Base-by-base conservation (phyloP, 2,329 filamentous ascomycete species). In the Apiospora koreana region DNA sequence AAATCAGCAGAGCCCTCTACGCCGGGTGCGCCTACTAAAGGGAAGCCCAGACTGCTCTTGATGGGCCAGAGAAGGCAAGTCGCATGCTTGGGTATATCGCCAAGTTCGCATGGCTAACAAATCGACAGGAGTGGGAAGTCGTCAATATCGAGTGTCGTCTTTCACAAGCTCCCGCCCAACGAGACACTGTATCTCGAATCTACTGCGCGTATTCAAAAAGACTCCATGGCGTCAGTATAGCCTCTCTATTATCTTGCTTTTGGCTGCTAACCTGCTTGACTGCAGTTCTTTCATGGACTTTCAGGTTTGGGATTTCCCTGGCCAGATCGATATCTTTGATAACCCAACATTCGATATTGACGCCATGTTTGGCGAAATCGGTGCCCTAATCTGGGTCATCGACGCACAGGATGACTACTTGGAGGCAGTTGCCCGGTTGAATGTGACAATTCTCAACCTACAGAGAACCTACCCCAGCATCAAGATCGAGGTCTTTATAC, bases 371-470 rank as follows among this genome's bases (percentile, higher is more conserved):
- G 93, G 94, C 75, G 94, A 95, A 78, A 94, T 97, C 21, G 96
- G 96, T 25, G 95, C 96, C 18, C 86, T 99, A 18, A 97, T 99
- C 73, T 99, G 96, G 95, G 95, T 99, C 71, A 97, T 99, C 71
- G 96, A 99, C 79, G 95, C 96, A 0, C 96, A 99, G 81, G 96
- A 99, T 79, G 96, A 99, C 80, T 99, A 98, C 79, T 89, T 97
- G 69, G 94, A 98, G 80, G 93, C 95, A 23, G 93, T 99, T 65
- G 89, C 90, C 69, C 91, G 94, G 10, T 89, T 99, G 38, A 97
- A 97, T 81, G 87, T 90, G 69, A 97, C 95, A 9, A 97, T 98
- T 73, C 86, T 98, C 70, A 93, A 94, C 74, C 89, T 99, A 1
- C 94, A 97, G 79, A 91, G 94, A 74, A 91, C 90, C 72, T 98